Evolutionary conservation across 768 basidiomycete species (phyloP), one percentile per base, ranked within the genome.

Genomic region (Agrocybe praecox): DNA sequence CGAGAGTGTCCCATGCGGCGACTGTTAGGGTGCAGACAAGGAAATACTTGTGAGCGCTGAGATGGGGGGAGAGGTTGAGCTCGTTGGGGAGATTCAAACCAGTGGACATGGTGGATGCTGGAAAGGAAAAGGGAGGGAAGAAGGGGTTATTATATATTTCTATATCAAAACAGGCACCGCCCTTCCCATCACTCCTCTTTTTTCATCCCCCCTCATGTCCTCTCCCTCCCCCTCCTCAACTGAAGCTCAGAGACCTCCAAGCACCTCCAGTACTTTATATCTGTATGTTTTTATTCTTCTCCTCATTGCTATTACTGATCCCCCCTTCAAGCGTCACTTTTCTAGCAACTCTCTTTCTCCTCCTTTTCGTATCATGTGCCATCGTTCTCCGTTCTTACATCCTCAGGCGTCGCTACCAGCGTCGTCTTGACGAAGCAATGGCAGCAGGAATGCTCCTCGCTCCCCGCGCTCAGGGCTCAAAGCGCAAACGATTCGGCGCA

Each of bases 11-110:
- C 92, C 92, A 94, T 7, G 92, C 92, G 0, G 91, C 89, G 54
- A 94, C 90, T 52, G 92, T 94, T 60, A 94, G 84, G 0, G 92
- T 91, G 76, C 92, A 94, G 61, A 94, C 92, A 46, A 90, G 84
- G 69, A 94, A 92, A 65, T 94, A 94, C 72, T 94, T 93, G 79
- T 93, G 92, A 0, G 92, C 92, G 26, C 82, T 84, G 33, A 94
- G 79, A 69, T 91, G 92, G 1, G 92, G 81, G 0, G 92, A 81
- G 6, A 93, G 83, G 62, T 88, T 76, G 66, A 94, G 85, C 21
- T 85, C 89, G 52, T 78, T 70, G 17, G 92, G 92, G 8, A 93
- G 77, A 4, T 61, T 22, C 44, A 69, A 58, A n/a, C n/a, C n/a
- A 21, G 63, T 40, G 19, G 74, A 69, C 74, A 75, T 75, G 67